These are phyloP conservation scores for Termitomyces heimii DNA, from an alignment of 768 basidiomycete species.

Conservation along the genomic window DNA sequence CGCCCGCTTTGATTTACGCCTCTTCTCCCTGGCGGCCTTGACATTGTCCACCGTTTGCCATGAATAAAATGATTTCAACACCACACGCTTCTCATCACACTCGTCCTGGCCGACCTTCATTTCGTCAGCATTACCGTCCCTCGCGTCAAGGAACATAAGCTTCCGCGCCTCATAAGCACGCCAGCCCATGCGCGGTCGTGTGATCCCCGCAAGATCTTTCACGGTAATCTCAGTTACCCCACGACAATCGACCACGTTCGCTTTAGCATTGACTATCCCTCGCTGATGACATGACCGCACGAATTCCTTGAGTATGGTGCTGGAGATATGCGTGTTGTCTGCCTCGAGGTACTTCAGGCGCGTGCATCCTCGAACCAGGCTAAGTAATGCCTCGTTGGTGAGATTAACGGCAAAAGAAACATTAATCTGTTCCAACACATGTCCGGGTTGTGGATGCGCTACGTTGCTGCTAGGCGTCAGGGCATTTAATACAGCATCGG, in stretches of 20 bases:
- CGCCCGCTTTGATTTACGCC: constrained; percentile 47
- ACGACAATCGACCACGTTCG: constrained; percentile 76
- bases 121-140: constrained; percentile 58
- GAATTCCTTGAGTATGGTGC: constrained; percentile 59
- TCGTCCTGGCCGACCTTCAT: constrained; percentile 74
- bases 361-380: constrained; percentile 59
- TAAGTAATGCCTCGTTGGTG: constrained; percentile 55
- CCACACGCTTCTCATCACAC: constrained; percentile 66
- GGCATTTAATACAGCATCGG: constrained; percentile 60
- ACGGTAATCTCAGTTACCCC: constrained; percentile 55
- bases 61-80: constrained; percentile 79
- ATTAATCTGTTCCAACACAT: constrained; percentile 64
- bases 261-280: constrained; percentile 39
- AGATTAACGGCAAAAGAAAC: constrained; percentile 65
- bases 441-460: constrained; percentile 42
- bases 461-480: constrained; percentile 45
- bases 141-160: constrained; percentile 63
- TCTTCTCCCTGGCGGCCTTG: constrained; percentile 57
- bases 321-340: constrained; percentile 73
- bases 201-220: constrained; percentile 51
- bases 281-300: constrained; percentile 49
- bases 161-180: constrained; percentile 67
- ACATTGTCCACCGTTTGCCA: constrained; percentile 87
- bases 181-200: constrained; percentile 70
- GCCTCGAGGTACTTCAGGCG: constrained; percentile 64